These are phyloP conservation scores for Stenogyne calaminthoides DNA, from an alignment of 305 asterid species.

Conservation along the genomic window DNA sequence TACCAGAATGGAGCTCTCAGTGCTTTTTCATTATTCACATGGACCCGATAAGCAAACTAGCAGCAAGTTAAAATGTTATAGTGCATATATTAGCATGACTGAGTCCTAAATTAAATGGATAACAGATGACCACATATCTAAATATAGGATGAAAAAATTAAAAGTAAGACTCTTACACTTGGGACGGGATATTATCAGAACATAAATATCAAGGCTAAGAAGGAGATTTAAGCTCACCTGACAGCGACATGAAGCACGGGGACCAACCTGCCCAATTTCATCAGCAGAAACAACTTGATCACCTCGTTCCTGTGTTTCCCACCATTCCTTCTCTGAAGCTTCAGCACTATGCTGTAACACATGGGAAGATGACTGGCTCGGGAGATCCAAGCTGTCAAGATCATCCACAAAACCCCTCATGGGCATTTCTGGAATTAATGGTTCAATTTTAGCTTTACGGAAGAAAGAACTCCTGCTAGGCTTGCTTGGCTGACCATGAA, in stretches of 20 bases:
- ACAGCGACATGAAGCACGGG: constrained; percentile 85
- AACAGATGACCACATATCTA: constrained; percentile 9
- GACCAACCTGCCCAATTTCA: constrained; percentile 96
- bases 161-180: constrained; percentile 7
- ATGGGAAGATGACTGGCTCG: constrained; percentile 53
- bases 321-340: constrained; percentile 67
- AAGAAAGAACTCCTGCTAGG: constrained; percentile 67
- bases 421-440: constrained; percentile 71
- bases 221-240: constrained; percentile 64
- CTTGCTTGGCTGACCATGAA: constrained; percentile 67
- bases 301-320: constrained; percentile 94
- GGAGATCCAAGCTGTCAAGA: constrained; percentile 41
- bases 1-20: constrained; percentile 17
- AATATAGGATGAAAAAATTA: not conserved
- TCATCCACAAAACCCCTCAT: constrained; percentile 97
- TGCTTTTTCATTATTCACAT: constrained; percentile 7
- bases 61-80: constrained; percentile 20
- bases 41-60: constrained; percentile 21
- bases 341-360: constrained; percentile 49
- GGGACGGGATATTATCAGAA: constrained; percentile 8
- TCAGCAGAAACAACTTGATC: constrained; percentile 75
- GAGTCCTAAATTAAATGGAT: constrained; percentile 7
- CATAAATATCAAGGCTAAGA: constrained; percentile 18
- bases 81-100: constrained; percentile 15
- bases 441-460: constrained; percentile 72